Conservation (phyloP, 2,329 filamentous ascomycete species). For the Colletotrichum tofieldiae region DNA sequence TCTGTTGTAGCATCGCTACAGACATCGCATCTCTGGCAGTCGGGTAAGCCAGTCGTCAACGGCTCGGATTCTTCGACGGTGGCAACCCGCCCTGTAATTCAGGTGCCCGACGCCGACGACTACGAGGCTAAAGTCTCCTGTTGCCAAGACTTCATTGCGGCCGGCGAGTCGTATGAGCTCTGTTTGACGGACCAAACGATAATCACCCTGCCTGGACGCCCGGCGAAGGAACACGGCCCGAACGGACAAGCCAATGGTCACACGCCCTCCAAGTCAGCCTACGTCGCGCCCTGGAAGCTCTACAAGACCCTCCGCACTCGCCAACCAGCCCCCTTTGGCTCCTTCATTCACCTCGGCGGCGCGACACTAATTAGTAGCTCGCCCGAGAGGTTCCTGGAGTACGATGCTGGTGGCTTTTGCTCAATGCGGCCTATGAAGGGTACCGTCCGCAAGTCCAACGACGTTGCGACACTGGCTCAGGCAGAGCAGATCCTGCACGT, state of each 20-base stretch:
- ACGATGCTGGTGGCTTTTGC: conserved; percentile 68
- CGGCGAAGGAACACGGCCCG: not conserved
- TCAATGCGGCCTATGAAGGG: conserved; percentile 97
- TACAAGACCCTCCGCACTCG: conserved; percentile 79
- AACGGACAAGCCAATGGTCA: conserved; percentile 25
- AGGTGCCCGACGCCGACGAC: conserved; percentile 58
- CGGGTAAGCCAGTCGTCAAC: conserved; percentile 30
- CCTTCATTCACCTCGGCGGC: conserved; percentile 80
- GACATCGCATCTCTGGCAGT: conserved; percentile 53
- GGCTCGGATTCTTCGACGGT: conserved; percentile 28
- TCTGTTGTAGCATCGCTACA: conserved; percentile 50
- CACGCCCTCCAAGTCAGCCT: conserved; percentile 43
- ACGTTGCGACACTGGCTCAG: conserved; percentile 76
- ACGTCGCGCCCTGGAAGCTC: conserved; percentile 73
- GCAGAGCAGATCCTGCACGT: conserved; percentile 82
- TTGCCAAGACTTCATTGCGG: conserved; percentile 81
- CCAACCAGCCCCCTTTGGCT: conserved; percentile 89
- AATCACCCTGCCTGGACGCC: conserved; percentile 62
- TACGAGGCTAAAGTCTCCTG: conserved; percentile 78
- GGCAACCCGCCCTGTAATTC: conserved; percentile 48
- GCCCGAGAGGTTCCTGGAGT: conserved; percentile 88
- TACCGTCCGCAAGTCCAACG: conserved; percentile 84
- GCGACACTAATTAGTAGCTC: conserved; percentile 86
- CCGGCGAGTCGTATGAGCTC: conserved; percentile 88
- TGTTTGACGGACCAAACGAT: conserved; percentile 85